These are phyloP conservation scores for Trichoderma simmonsii DNA, from an alignment of 2,329 filamentous ascomycete species.

Conservation along the genomic window DNA sequence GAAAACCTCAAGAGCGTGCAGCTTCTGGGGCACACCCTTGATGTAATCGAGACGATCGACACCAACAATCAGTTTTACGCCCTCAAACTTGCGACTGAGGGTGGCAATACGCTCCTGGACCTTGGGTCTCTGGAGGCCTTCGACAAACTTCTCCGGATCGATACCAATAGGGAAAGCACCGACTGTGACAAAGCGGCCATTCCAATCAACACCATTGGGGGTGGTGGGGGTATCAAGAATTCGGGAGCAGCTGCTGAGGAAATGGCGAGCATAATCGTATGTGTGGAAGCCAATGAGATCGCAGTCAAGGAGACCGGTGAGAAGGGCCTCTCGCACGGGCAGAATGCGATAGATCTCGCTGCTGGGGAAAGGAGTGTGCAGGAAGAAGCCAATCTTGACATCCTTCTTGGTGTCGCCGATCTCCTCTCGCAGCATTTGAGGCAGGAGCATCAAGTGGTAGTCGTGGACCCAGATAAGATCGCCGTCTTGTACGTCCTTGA, in stretches of 20 bases:
- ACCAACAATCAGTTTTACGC: constrained; percentile 93
- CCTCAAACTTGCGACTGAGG: constrained; percentile 86
- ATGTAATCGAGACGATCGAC: constrained; percentile 98
- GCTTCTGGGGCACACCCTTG: constrained; percentile 96
- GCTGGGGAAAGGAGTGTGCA: constrained; percentile 95
- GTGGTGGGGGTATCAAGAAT: constrained; percentile 79
- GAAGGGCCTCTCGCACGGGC: constrained; percentile 83
- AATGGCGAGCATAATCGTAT: constrained; percentile 98
- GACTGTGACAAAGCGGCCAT: constrained; percentile 83
- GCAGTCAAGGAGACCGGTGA: constrained; percentile 85
- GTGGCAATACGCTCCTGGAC: constrained; percentile 84
- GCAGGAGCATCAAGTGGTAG: constrained; percentile 96
- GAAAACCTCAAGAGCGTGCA: constrained; percentile 95
- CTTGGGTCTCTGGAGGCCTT: constrained; percentile 78
- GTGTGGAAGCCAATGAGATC: constrained; percentile 98
- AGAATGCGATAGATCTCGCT: constrained; percentile 96
- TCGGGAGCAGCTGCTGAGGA: constrained; percentile 92
- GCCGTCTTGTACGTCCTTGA: constrained; percentile 83
- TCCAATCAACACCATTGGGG: constrained; percentile 88
- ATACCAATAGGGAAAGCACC: constrained; percentile 98
- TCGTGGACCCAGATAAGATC: constrained; percentile 98
- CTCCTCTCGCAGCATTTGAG: constrained; percentile 90
- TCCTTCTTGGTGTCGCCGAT: constrained; percentile 79
- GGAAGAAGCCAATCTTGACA: constrained; percentile 96
- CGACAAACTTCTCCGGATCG: constrained; percentile 92